These are phyloP conservation scores for Pharus latifolius DNA, from an alignment of 176 grass and related monocot species.

Conservation along the genomic window DNA sequence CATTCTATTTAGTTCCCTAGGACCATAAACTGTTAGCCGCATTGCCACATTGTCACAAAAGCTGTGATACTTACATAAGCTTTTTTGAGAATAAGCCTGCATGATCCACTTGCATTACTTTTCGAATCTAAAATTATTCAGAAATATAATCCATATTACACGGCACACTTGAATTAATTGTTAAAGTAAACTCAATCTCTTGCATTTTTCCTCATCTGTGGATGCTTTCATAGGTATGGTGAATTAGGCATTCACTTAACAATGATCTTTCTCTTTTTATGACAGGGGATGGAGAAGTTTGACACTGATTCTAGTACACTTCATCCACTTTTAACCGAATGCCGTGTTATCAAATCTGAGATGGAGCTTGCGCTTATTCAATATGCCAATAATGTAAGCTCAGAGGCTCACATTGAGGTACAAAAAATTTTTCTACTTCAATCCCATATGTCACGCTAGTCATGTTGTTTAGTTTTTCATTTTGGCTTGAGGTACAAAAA, in stretches of 20 bases:
- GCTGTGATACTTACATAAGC: neutral
- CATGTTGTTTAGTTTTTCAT: neutral
- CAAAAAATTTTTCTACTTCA: neutral
- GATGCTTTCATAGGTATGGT: too few species aligned
- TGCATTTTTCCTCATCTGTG: neutral
- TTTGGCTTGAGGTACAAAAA: neutral
- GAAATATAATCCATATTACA: neutral
- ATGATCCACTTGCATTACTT: neutral
- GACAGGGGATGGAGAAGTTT: slow-evolving; percentile 78
- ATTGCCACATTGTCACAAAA: neutral
- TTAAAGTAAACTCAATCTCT: neutral
- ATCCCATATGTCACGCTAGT: neutral
- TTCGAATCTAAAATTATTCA: neutral
- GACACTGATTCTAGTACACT: slow-evolving; percentile 63
- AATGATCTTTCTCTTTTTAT: neutral
- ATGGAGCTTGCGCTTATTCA: slow-evolving; percentile 81
- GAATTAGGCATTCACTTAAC: neutral
- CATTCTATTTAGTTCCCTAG: neutral
- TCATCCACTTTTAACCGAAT: slow-evolving; percentile 94
- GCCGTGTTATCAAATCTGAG: slow-evolving; percentile 82
- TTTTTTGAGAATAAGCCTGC: neutral
- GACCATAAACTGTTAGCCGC: neutral
- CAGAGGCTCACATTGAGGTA: slow-evolving; percentile 98
- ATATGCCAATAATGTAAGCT: slow-evolving; percentile 97
- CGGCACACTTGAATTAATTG: neutral